phyloP scores from a whole-genome alignment of 768 basidiomycete species.

The Amylocystis lapponica region DNA sequence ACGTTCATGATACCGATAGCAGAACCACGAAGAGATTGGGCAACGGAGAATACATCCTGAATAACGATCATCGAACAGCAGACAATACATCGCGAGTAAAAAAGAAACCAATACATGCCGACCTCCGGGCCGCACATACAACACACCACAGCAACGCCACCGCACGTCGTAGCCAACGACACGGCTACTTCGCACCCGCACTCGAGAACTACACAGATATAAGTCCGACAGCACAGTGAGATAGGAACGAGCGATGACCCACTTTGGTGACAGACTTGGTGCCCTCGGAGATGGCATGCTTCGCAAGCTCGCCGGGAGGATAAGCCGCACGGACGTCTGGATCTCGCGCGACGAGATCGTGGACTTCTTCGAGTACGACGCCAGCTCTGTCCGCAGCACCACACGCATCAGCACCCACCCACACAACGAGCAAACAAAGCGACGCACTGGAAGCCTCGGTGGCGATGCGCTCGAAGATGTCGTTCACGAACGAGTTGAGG shows the following conservation, averaged over 20 bases:
- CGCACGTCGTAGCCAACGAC: too few relatives aligned
- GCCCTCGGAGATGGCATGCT: slow-evolving; percentile 92
- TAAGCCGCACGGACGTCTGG: slow-evolving; percentile 93
- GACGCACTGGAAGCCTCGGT: slow-evolving; percentile 84
- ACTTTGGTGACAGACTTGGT: slow-evolving; percentile 90
- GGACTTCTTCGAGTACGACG: slow-evolving; percentile 96
- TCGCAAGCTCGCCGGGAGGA: slow-evolving; percentile 93
- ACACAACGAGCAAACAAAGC: background rate
- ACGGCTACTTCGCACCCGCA: slow-evolving; percentile 66
- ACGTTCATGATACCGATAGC: too few relatives aligned
- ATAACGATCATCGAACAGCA: too few relatives aligned
- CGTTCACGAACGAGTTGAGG: slow-evolving; percentile 93
- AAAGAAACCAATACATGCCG: too few relatives aligned
- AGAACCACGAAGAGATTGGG: too few relatives aligned
- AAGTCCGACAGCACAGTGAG: background rate
- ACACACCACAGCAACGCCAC: too few relatives aligned
- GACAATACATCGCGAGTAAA: too few relatives aligned
- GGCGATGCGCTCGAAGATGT: slow-evolving; percentile 92
- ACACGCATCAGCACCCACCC: background rate
- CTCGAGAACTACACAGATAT: slow-evolving; percentile 53
- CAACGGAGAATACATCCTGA: too few relatives aligned
- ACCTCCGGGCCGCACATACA: too few relatives aligned
- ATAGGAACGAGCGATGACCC: slow-evolving; percentile 11
- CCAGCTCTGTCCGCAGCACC: slow-evolving; percentile 60
- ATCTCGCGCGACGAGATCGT: slow-evolving; percentile 99